phyloP scores from a whole-genome alignment of 805 yeast species.

The Candida khao-thaluensis region DNA sequence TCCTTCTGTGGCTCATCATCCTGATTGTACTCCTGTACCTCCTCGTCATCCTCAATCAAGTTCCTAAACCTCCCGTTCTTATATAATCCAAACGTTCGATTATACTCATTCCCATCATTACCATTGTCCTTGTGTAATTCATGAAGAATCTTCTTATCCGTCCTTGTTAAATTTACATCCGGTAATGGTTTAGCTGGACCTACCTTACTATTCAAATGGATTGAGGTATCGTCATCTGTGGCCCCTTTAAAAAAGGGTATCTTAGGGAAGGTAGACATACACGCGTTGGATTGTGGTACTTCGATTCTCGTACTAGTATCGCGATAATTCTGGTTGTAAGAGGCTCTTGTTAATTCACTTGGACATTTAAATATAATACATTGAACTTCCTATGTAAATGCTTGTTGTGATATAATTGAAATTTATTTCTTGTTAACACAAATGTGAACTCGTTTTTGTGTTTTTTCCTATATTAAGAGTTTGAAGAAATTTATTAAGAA shows the following conservation, averaged over 20 bases:
- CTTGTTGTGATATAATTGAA: too few species aligned
- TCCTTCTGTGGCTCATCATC: slow-evolving; percentile 6
- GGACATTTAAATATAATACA: too few species aligned
- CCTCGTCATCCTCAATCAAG: slow-evolving; percentile 12
- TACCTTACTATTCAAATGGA: slow-evolving; percentile 35
- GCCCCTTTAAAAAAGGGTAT: slow-evolving; percentile 39
- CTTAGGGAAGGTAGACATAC: slow-evolving; percentile 30
- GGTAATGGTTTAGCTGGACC: slow-evolving; percentile 40
- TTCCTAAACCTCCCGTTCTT: slow-evolving; percentile 9
- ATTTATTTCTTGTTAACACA: too few species aligned
- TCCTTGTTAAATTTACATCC: slow-evolving; percentile 10
- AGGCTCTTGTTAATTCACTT: too few species aligned
- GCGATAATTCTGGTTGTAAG: too few species aligned
- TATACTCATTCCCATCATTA: slow-evolving; percentile 16
- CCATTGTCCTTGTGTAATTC: slow-evolving; percentile 19
- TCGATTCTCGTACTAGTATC: too few species aligned
- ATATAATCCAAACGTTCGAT: slow-evolving; percentile 19
- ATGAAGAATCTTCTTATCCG: slow-evolving; percentile 21
- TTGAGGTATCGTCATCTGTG: slow-evolving; percentile 43
- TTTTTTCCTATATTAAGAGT: too few species aligned
- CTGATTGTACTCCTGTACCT: neutral
- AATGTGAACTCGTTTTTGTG: too few species aligned
- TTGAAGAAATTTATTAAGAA: too few species aligned
- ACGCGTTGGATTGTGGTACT: slow-evolving; percentile 8
- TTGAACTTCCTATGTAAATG: too few species aligned